Conservation (phyloP, 2,329 filamentous ascomycete species). For the Aspergillus sp. region DNA sequence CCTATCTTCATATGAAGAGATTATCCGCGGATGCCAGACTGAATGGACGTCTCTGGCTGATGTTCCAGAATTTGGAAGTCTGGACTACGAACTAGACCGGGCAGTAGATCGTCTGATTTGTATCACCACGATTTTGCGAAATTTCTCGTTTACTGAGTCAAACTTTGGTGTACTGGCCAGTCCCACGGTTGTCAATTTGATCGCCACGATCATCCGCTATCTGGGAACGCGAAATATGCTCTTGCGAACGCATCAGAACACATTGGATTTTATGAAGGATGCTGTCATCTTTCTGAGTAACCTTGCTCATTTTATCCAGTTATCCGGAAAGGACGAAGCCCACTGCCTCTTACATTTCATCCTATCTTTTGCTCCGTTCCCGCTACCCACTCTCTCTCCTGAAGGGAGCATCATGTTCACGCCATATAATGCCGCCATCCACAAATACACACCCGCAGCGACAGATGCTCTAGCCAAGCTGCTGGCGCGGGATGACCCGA, state of each 20-base stretch:
- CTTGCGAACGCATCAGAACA: conserved; percentile 73
- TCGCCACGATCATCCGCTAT: conserved; percentile 76
- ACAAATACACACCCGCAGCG: conserved; percentile 82
- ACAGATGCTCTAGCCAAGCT: conserved; percentile 88
- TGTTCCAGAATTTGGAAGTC: conserved; percentile 64
- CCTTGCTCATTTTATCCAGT: conserved; percentile 68
- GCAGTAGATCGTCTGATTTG: conserved; percentile 83
- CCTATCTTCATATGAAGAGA: conserved; percentile 78
- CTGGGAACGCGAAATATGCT: conserved; percentile 85
- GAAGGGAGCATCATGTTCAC: conserved; percentile 63
- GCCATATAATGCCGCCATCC: conserved; percentile 69
- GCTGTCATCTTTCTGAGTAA: conserved; percentile 84
- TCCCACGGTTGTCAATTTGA: conserved; percentile 69
- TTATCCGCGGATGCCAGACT: conserved; percentile 67
- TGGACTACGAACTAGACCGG: conserved; percentile 74
- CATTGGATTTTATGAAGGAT: conserved; percentile 96
- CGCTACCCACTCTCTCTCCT: conserved; percentile 54
- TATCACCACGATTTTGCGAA: conserved; percentile 85
- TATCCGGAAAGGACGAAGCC: conserved; percentile 82
- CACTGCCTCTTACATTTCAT: conserved; percentile 81
- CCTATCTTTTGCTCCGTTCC: conserved; percentile 78
- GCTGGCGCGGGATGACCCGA: conserved; percentile 86
- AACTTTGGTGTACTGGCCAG: conserved; percentile 73
- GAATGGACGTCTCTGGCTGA: conserved; percentile 69
- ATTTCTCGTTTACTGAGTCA: conserved; percentile 76